Conservation (phyloP, 1,284 basidiomycete species). For the Tausonia pullulans region DNA sequence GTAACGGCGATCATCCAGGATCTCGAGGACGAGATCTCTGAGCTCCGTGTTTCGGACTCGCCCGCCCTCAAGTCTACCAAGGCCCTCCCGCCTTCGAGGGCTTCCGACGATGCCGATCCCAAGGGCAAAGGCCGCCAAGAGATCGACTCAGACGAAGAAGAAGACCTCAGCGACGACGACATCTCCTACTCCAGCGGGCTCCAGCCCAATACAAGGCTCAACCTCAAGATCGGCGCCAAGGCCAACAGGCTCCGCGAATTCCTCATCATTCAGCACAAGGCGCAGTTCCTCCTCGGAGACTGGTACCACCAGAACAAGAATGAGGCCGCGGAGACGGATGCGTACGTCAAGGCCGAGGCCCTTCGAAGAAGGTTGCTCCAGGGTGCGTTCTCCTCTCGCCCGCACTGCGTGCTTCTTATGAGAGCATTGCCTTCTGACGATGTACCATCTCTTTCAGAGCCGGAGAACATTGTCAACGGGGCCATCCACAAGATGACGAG, state of each 20-base stretch:
- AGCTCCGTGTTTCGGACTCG: neutral
- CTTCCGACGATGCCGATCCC: too few relatives aligned
- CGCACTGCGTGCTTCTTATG: neutral
- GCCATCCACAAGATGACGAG: neutral
- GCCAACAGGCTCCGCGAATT: neutral
- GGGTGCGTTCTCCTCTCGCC: neutral
- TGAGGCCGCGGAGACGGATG: neutral
- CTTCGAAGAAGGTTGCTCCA: neutral
- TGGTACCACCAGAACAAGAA: slow-evolving; percentile 3
- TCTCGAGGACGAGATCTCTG: neutral
- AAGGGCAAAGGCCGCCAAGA: too few relatives aligned
- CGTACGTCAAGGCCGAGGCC: slow-evolving; percentile 2
- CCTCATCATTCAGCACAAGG: neutral
- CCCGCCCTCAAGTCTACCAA: too few relatives aligned
- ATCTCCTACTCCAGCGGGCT: too few relatives aligned
- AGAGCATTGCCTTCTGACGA: neutral
- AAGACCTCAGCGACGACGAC: neutral
- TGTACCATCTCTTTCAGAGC: neutral
- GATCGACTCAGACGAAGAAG: neutral
- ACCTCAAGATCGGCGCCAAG: too few relatives aligned
- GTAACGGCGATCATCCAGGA: neutral
- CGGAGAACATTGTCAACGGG: neutral
- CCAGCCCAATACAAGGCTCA: too few relatives aligned
- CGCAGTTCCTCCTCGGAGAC: neutral
- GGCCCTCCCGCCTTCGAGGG: too few relatives aligned